Evolutionary conservation across 2,329 filamentous ascomycete species (phyloP), one percentile per base, ranked within the genome.

Genomic region (Rhinocladiella mackenziei): DNA sequence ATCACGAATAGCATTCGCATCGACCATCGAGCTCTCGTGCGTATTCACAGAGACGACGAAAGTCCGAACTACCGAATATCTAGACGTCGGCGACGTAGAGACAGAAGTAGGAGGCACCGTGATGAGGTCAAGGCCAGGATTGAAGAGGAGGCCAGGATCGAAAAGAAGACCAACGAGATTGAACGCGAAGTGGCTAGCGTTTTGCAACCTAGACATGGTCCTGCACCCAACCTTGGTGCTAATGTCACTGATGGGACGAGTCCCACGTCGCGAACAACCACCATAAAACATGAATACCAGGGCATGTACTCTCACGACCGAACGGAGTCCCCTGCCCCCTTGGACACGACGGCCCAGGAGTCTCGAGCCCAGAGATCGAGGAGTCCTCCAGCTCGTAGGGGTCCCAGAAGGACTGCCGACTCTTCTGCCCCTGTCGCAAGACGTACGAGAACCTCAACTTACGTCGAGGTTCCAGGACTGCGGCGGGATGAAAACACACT

Each of bases 91-190:
- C 13, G 11, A 13, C 28, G 8, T 13, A 10, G 28, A 14, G 28
- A 14, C 13, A 9, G 13, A 10, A 31, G 28, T n/a, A n/a, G n/a
- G 11, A 13, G 28, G n/a, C n/a, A 8, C 28, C 28, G 28, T 11
- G 6, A 31, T 11, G 8, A 14, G 28, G 28, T 31, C 3, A 14
- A 31, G 28, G 28, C 28, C 15, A 31, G 28, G 28, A 8, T 6
- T 11, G 13, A 14, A 10, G 15, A 31, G 13, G 28, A 31, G 28
- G 23, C 23, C 23, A 26, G 8, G 28, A 31, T 31, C n/a, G 28
- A 31, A 31, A 31, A 31, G 28, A 31, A 11, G 28, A 31, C n/a
- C 28, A 9, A 31, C 11, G 28, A 31, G 28, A 31, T 31, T 14
- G 28, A 31, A 31, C 28, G 28, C 15, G 28, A 31, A 13, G 28